Percentiles rank a stretch among this genome's conserved stretches.
Conservation (phyloP, 192 early-diverging fungal species). For the Podila horticola region DNA sequence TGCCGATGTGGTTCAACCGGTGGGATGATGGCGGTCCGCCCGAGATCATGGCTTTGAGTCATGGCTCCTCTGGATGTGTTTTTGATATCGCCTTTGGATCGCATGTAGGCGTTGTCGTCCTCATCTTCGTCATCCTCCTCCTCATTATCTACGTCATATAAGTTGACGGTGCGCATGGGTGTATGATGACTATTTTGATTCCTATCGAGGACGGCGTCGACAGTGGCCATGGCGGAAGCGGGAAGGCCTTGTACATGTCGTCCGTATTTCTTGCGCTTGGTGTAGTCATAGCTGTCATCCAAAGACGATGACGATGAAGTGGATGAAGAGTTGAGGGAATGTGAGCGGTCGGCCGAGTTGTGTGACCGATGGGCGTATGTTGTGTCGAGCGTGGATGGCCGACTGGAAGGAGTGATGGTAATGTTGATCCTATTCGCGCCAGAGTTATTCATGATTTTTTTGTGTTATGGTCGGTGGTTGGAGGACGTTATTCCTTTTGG, state of each 20-base stretch:
- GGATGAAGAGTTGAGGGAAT: neutral
- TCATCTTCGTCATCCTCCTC: neutral
- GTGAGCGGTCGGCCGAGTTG: too few species aligned
- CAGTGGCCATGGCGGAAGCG: conserved; percentile 1
- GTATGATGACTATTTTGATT: neutral
- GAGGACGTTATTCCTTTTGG: neutral
- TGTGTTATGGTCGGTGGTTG: neutral
- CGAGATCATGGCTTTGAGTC: neutral
- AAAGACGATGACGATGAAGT: conserved; percentile 9
- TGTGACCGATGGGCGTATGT: neutral
- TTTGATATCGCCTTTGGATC: neutral
- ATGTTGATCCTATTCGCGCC: conserved; percentile 15
- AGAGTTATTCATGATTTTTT: neutral
- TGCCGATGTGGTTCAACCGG: conserved; percentile 2
- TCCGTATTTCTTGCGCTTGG: neutral
- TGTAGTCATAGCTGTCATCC: neutral
- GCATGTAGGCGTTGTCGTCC: neutral
- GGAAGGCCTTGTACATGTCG: conserved; percentile 11
- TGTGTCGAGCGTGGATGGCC: conserved; percentile 18
- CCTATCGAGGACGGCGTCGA: conserved; percentile 7
- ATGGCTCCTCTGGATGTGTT: neutral
- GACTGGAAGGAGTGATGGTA: conserved; percentile 18
- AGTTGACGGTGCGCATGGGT: neutral
- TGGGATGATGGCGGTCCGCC: neutral
- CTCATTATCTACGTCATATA: neutral